Percentiles rank a stretch among this genome's conserved stretches.
These are phyloP conservation scores for Xerophyta viscosa DNA, from an alignment of 106 monocot species.

Conservation along the genomic window DNA sequence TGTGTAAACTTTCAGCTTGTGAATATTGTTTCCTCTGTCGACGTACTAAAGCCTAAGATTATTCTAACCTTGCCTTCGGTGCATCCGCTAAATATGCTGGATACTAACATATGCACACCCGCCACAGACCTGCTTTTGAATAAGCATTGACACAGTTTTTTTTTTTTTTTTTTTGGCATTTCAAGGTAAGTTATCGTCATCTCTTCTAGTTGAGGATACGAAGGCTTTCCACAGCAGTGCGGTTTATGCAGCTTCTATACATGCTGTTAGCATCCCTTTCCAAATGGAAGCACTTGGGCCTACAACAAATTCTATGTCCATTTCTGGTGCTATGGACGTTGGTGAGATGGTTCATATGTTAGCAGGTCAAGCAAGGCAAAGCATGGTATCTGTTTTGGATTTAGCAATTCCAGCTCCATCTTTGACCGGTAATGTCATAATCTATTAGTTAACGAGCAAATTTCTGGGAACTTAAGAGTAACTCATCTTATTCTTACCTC, in stretches of 20 bases:
- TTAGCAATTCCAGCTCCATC: constrained; percentile 69
- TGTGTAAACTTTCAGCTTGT: constrained; percentile 17
- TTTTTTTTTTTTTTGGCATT: constrained; percentile 3
- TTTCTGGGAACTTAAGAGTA: too few relatives aligned
- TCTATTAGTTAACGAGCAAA: not conserved
- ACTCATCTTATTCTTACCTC: not conserved
- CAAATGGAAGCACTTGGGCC: constrained; percentile 48
- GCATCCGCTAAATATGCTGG: too few relatives aligned
- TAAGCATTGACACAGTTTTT: not conserved
- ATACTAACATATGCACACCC: not conserved
- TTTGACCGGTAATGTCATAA: constrained; percentile 10
- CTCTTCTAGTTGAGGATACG: constrained; percentile 52
- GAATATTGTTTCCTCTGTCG: too few relatives aligned
- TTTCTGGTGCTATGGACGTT: constrained; percentile 52
- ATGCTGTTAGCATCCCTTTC: constrained; percentile 69
- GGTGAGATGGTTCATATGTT: constrained; percentile 46
- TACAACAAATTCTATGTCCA: constrained; percentile 16
- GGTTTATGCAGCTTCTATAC: constrained; percentile 81
- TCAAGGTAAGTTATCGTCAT: constrained; percentile 54
- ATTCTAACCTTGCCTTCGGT: too few relatives aligned
- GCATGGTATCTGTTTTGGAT: constrained; percentile 66
- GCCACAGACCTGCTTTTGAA: not conserved
- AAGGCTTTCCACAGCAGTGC: constrained; percentile 87
- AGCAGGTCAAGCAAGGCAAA: constrained; percentile 63
- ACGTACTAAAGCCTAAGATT: too few relatives aligned